Evolutionary conservation across 805 yeast genomes (phyloP).

Genomic region (Cyberlindnera veronae): DNA sequence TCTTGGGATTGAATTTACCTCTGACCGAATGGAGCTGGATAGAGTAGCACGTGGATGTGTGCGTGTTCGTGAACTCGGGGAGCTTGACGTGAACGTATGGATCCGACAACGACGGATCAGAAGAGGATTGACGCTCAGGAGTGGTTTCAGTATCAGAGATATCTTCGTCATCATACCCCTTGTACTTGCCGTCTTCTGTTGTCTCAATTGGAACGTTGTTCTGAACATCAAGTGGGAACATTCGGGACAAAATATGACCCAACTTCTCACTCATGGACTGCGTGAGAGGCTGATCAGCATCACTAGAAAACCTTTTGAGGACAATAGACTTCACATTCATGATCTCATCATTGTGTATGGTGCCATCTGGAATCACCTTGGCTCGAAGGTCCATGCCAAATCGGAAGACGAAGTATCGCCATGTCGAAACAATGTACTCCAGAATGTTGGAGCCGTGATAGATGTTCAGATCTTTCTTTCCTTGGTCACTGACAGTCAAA

Average conservation of each 20-base stretch:
- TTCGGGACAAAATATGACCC: constrained; percentile 37
- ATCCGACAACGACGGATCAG: constrained; percentile 36
- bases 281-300: constrained; percentile 7
- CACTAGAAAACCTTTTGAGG: constrained; percentile 2
- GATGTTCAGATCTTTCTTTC: constrained; percentile 52
- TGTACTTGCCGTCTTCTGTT: constrained; percentile 13
- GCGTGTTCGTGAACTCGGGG: constrained; percentile 25
- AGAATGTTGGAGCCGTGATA: constrained; percentile 47
- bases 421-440: constrained; percentile 63
- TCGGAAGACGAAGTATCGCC: constrained; percentile 86
- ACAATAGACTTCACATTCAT: constrained; percentile 24
- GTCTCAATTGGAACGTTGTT: constrained; percentile 35
- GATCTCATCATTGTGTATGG: constrained; percentile 32
- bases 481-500: constrained; percentile 78
- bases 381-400: constrained; percentile 55
- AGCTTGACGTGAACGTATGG: constrained; percentile 34
- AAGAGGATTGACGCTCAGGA: constrained; percentile 6
- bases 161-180: constrained; percentile 9
- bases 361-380: constrained; percentile 22
- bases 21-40: constrained; percentile 62
- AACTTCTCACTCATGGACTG: constrained; percentile 7
- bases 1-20: constrained; percentile 69
- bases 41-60: constrained; percentile 58
- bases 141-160: not conserved
- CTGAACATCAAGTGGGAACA: constrained; percentile 54